These are phyloP conservation scores for Persicaria tinctoria DNA, from an alignment of 148 eudicot genomes.

Conservation along the genomic window DNA sequence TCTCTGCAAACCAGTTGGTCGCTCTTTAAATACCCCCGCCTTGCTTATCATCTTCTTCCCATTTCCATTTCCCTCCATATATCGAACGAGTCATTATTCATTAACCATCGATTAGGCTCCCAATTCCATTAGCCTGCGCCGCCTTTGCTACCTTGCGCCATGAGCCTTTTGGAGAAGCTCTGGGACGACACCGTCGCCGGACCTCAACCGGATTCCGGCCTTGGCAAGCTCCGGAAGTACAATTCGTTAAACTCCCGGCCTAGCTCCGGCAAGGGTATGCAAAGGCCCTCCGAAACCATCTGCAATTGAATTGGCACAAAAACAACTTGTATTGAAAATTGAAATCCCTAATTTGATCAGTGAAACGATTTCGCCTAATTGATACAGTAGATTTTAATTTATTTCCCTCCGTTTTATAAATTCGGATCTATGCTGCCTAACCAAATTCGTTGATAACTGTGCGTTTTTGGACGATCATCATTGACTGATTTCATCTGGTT, in stretches of 20 bases:
- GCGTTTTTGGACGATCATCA: neutral
- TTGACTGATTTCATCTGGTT: neutral
- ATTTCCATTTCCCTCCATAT: conserved; percentile 1
- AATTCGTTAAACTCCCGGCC: conserved; percentile 37
- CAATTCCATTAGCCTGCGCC: no score
- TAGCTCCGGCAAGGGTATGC: conserved; percentile 61
- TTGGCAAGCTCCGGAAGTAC: conserved; percentile 65
- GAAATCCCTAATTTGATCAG: neutral
- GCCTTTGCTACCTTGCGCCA: neutral
- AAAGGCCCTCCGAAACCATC: neutral
- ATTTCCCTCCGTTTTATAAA: neutral
- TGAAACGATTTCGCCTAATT: neutral
- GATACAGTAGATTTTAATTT: neutral
- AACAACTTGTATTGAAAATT: neutral
- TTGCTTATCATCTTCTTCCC: conserved; percentile 4
- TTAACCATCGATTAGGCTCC: no score
- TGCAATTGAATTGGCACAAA: no score
- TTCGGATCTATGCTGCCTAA: neutral
- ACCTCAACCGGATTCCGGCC: conserved; percentile 76
- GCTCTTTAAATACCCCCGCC: conserved; percentile 23
- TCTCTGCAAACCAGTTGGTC: neutral
- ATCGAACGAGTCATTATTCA: neutral
- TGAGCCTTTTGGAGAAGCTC: conserved; percentile 69
- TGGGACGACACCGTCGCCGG: conserved; percentile 89
- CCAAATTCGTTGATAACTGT: neutral